phyloP scores from a whole-genome alignment of 2,329 filamentous ascomycete species.

The Fusarium agapanthi region DNA sequence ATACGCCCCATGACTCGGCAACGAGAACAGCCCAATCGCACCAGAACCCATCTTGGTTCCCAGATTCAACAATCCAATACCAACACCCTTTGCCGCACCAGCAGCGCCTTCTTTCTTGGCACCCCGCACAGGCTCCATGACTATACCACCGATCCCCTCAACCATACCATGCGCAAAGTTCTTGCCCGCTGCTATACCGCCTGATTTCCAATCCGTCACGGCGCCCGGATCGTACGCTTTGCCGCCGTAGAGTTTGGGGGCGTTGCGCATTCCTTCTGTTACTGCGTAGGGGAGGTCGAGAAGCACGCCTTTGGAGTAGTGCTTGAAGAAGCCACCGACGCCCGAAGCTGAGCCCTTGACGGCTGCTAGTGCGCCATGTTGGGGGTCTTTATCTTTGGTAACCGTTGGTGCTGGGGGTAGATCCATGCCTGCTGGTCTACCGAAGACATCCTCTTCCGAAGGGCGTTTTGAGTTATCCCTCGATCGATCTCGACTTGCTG shows the following conservation, averaged over 20 bases:
- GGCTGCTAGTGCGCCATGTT: constrained; percentile 8
- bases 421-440: not conserved
- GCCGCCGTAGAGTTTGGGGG: constrained; percentile 21
- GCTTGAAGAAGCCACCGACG: constrained; percentile 24
- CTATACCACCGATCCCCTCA: constrained; percentile 7
- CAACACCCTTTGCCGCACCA: constrained; percentile 13
- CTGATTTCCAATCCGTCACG: constrained; percentile 18
- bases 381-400: not conserved
- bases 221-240: constrained; percentile 7
- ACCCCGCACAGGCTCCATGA: constrained; percentile 3
- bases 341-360: constrained; percentile 16
- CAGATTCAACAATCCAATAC: constrained; percentile 7
- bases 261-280: constrained; percentile 30
- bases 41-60: not conserved
- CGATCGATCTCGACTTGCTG: not conserved
- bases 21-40: not conserved
- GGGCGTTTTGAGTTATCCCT: accelerated
- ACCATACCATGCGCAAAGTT: constrained; percentile 19
- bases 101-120: constrained; percentile 7
- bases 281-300: constrained; percentile 28
- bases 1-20: not conserved
- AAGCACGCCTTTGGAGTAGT: constrained; percentile 16
- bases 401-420: not conserved
- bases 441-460: not conserved
- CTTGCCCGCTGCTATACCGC: not conserved